Conservation (phyloP, 352 stramenopile species). For the Phytophthora rubi region DNA sequence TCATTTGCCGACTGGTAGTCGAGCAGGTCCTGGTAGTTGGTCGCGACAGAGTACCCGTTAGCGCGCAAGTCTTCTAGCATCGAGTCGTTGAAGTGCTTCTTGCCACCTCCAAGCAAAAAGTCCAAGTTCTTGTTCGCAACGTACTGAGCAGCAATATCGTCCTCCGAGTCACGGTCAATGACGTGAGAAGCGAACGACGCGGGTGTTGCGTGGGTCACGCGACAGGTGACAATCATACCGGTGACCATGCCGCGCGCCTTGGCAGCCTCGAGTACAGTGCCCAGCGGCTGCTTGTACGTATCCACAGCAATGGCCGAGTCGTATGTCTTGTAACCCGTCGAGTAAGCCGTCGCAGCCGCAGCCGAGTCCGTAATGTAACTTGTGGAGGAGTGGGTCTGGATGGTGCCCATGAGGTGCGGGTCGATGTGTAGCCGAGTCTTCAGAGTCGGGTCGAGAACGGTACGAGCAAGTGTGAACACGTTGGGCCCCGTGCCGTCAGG, state of each 20-base stretch:
- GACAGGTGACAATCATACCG: slow-evolving; percentile 71
- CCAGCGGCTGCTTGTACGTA: slow-evolving; percentile 58
- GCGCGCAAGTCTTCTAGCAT: slow-evolving; percentile 49
- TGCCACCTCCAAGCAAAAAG: slow-evolving; percentile 63
- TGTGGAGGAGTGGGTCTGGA: slow-evolving; percentile 69
- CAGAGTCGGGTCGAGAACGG: slow-evolving; percentile 58
- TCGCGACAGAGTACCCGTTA: slow-evolving; percentile 58
- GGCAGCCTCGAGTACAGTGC: slow-evolving; percentile 67
- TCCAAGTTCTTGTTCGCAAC: slow-evolving; percentile 73
- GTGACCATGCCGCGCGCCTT: slow-evolving; percentile 73
- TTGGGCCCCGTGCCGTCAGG: slow-evolving; percentile 69
- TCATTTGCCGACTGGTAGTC: slow-evolving; percentile 61
- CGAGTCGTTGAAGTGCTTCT: slow-evolving; percentile 58
- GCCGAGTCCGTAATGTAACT: slow-evolving; percentile 78
- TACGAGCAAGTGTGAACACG: slow-evolving; percentile 64
- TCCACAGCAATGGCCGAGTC: slow-evolving; percentile 65
- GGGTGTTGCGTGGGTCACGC: slow-evolving; percentile 60
- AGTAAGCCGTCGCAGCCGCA: slow-evolving; percentile 58
- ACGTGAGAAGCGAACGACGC: slow-evolving; percentile 65
- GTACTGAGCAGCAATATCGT: slow-evolving; percentile 65
- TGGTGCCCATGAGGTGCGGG: slow-evolving; percentile 54
- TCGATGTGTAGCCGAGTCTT: slow-evolving; percentile 70
- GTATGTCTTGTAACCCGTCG: slow-evolving; percentile 74
- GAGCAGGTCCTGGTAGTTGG: slow-evolving; percentile 63
- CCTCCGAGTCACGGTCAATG: slow-evolving; percentile 57